phyloP scores from a whole-genome alignment of 2,329 filamentous ascomycete genomes.

The Ophiostoma angusticollis region DNA sequence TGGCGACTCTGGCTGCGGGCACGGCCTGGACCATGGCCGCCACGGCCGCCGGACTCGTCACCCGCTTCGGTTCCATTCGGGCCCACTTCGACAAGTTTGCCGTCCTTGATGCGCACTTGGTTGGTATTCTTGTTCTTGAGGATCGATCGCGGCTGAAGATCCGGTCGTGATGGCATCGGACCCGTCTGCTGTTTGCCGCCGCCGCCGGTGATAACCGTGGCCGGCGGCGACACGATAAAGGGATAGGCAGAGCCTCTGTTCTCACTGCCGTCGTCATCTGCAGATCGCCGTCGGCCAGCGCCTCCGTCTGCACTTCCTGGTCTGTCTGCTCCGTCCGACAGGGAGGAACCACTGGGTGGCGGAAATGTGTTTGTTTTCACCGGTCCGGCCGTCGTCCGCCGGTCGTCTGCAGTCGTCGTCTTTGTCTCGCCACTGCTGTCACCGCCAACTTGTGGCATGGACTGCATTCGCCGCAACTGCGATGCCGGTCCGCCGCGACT shows the following conservation, averaged over 20 bases:
- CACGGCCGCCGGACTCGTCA: too few relatives aligned
- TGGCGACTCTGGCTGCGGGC: background rate
- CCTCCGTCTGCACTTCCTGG: slow-evolving; percentile 5
- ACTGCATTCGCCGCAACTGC: background rate
- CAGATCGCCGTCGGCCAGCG: slow-evolving; percentile 8
- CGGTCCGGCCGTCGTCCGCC: background rate
- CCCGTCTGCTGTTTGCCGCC: slow-evolving; percentile 16
- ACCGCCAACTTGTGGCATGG: slow-evolving; percentile 10
- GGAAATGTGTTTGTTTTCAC: too few relatives aligned
- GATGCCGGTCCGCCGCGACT: background rate
- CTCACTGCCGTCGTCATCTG: too few relatives aligned
- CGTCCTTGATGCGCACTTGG: slow-evolving; percentile 40
- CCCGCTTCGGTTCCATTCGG: slow-evolving; percentile 19
- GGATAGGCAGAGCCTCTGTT: slow-evolving; percentile 22
- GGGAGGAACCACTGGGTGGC: too few relatives aligned
- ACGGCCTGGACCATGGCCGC: background rate
- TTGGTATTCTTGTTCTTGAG: slow-evolving; percentile 48
- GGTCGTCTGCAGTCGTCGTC: background rate
- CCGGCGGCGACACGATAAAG: slow-evolving; percentile 23
- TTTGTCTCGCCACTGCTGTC: background rate
- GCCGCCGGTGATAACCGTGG: slow-evolving; percentile 15
- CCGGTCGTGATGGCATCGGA: slow-evolving; percentile 18
- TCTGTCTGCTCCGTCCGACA: too few relatives aligned
- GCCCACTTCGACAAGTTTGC: slow-evolving; percentile 31
- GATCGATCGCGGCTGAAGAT: slow-evolving; percentile 41